Base-by-base conservation (phyloP, 306 rosid genomes). In the Dalbergia oliveri region DNA sequence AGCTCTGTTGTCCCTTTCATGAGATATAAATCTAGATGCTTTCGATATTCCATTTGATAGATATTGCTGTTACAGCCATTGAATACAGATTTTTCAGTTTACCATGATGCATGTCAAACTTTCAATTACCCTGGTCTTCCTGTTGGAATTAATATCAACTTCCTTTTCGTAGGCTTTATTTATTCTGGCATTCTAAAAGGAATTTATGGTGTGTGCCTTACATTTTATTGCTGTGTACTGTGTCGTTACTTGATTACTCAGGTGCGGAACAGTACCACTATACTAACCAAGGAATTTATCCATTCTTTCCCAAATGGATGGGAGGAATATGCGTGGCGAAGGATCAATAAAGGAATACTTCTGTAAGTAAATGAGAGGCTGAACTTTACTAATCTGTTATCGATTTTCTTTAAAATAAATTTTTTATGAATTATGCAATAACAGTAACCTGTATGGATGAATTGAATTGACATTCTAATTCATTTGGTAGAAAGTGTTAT, bases 251-350 rank as follows among this genome's bases (percentile, higher is more conserved):
- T 87, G 89, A 84, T 79, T 90, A 86, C 88, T 72, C 88, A 93
- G 99, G 99, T 96, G 89, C 91, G 97, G 71, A 96, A 93, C 76
- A 93, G 99, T 86, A 90, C 99, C 76, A 93, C 99, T 66, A 84
- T 96, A 80, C 92, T 96, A 49, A 96, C 99, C 72, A 88, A 77
- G 86, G 99, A 96, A 90, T 96, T 90, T 78, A 87, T 96, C 75
- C 94, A 96, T 85, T 83, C 93, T 83, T 91, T 96, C 70, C 99
- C 97, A 79, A 91, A 93, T 82, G 99, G 99, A 83, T 96, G 99
- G 99, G 94, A 88, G 86, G 97, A 96, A 65, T 96, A 93, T 81
- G 99, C 99, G 9, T 96, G 98, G 99, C 93, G 88, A 43, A 93
- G 99, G 94, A 93, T 96, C 85, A 96, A 96, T 79, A 93, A 93